Evolutionary conservation across 345 rosid species (phyloP).

Genomic region (Salix brachista): DNA sequence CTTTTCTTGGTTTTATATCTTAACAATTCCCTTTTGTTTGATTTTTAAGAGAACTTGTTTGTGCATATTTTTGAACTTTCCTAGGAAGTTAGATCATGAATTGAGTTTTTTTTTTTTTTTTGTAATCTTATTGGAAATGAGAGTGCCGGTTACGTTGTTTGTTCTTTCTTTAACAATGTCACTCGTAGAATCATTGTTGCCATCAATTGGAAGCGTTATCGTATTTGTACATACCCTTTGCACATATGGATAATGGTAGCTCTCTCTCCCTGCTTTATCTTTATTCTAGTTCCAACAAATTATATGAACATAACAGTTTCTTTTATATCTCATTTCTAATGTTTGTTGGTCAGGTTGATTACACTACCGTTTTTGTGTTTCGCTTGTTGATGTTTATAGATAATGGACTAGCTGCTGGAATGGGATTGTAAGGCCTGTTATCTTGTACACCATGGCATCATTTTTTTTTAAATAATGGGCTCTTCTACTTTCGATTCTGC

Average conservation of each 20-base stretch:
- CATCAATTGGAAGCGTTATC: constrained; percentile 82
- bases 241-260: constrained; percentile 99
- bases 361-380: constrained; percentile 77
- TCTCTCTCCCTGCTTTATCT: neutral
- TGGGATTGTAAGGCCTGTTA: constrained; percentile 79
- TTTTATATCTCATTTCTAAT: constrained; percentile 1
- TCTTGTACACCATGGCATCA: neutral
- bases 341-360: constrained; percentile 72
- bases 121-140: neutral
- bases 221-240: constrained; percentile 68
- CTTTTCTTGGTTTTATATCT: neutral
- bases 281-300: neutral
- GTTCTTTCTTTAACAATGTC: constrained; percentile 30
- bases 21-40: neutral
- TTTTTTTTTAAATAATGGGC: neutral
- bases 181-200: constrained; percentile 72
- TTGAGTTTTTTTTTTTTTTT: neutral
- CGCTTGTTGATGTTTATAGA: constrained; percentile 94
- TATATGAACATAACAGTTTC: neutral
- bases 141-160: neutral
- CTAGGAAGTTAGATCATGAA: neutral
- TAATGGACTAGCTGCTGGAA: constrained; percentile 88
- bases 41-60: neutral
- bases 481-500: neutral
- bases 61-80: neutral